A percentile compares a stretch with the other conserved stretches of the same genome.
Evolutionary conservation across 2,329 filamentous ascomycete species (phyloP).

Genomic region (Diaporthe nobilis): DNA sequence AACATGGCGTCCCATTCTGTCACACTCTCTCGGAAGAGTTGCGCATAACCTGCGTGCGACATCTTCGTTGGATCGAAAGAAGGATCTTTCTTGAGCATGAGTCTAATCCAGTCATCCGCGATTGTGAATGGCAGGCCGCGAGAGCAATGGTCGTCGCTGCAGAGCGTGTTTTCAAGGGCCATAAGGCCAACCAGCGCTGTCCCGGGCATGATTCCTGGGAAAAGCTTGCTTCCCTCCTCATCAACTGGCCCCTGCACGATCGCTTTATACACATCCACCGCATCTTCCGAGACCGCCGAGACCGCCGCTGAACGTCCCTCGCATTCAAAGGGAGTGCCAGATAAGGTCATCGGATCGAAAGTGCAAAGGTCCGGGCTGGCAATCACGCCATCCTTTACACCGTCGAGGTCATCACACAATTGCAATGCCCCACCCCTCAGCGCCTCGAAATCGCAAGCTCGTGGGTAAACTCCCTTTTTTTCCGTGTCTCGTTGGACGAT

Average conservation of each 20-base stretch:
- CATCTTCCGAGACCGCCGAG: background rate
- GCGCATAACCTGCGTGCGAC: background rate
- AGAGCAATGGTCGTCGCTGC: background rate
- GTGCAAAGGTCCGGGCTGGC: slow-evolving; percentile 52
- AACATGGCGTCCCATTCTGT: slow-evolving; percentile 9
- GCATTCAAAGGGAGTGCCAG: slow-evolving; percentile 47
- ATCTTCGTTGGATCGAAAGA: slow-evolving; percentile 7
- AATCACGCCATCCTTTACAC: slow-evolving; percentile 57
- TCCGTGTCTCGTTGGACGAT: background rate
- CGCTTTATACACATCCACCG: background rate
- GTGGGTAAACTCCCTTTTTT: slow-evolving; percentile 53
- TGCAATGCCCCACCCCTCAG: slow-evolving; percentile 54
- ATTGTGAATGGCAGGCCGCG: background rate
- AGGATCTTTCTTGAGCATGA: background rate
- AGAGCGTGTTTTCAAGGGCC: background rate
- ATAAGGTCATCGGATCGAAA: slow-evolving; percentile 47
- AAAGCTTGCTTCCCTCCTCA: background rate
- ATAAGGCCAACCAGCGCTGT: slow-evolving; percentile 6
- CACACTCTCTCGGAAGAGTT: background rate
- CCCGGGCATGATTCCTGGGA: background rate
- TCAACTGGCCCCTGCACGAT: background rate
- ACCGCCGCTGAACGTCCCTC: background rate
- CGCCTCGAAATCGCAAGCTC: slow-evolving; percentile 56
- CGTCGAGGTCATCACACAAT: slow-evolving; percentile 63
- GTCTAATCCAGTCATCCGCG: background rate